Conservation (phyloP, 768 basidiomycete species). For the Naematelia encephala region DNA sequence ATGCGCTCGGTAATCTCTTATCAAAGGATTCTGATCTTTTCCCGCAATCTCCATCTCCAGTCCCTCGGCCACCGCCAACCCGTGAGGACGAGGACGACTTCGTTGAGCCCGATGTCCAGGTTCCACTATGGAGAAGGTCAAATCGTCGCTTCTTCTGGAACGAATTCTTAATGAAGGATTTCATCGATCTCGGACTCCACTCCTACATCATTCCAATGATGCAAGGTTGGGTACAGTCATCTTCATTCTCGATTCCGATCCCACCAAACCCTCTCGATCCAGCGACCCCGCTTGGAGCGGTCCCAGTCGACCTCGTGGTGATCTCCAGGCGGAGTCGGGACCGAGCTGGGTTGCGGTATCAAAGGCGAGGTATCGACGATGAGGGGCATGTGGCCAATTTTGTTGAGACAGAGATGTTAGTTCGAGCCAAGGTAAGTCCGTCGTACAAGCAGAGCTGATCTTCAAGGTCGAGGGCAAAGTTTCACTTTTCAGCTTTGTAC, state of each 20-base stretch:
- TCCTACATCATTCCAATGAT: conserved; percentile 84
- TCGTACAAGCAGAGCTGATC: conserved; percentile 12
- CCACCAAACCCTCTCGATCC: conserved; percentile 32
- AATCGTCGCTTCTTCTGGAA: conserved; percentile 97
- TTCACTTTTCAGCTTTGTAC: conserved; percentile 83
- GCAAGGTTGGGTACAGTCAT: conserved; percentile 84
- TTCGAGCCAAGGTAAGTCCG: conserved; percentile 67
- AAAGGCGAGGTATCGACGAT: conserved; percentile 89
- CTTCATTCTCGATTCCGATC: conserved; percentile 61
- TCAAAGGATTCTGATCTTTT: conserved; percentile 18
- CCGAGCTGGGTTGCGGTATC: conserved; percentile 88
- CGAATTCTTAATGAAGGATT: conserved; percentile 75
- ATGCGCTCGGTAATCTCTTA: conserved; percentile 37
- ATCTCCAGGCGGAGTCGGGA: conserved; percentile 82
- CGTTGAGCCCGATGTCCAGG: conserved; percentile 68
- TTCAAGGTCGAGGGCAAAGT: conserved; percentile 60
- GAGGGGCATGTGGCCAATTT: conserved; percentile 92
- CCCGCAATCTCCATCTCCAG: conserved; percentile 62
- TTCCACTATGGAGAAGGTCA: conserved; percentile 87
- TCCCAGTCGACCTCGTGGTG: conserved; percentile 69
- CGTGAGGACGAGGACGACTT: conserved; percentile 57
- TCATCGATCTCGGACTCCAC: conserved; percentile 85
- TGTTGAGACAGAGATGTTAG: conserved; percentile 88
- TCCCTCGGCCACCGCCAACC: conserved; percentile 62
- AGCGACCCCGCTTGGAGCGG: conserved; percentile 22